These are phyloP conservation scores for Globisporangium cystogenes DNA, from an alignment of 352 stramenopile species.

Conservation along the genomic window DNA sequence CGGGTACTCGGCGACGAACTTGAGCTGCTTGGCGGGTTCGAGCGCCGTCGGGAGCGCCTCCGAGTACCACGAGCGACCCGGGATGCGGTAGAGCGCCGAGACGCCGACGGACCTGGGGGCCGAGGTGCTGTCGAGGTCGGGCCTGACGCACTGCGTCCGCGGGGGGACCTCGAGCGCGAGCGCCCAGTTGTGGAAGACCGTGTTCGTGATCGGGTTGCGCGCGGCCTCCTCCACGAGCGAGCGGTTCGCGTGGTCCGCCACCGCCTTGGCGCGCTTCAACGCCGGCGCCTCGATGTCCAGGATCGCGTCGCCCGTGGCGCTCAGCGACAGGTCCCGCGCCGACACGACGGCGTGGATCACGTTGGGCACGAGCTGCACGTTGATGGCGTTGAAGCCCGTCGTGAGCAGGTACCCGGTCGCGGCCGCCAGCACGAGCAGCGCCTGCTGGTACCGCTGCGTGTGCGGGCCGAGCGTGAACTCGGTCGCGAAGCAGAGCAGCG, in stretches of 20 bases:
- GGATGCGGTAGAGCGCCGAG: not conserved
- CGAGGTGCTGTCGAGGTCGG: rapidly evolving
- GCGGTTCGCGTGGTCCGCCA: slow-evolving; percentile 1
- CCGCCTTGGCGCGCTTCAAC: not conserved
- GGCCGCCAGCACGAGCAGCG: slow-evolving; percentile 6
- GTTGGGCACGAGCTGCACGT: slow-evolving; percentile 14
- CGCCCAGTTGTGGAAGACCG: not conserved
- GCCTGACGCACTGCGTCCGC: not conserved
- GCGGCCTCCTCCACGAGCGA: not conserved
- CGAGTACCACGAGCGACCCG: slow-evolving; percentile 1
- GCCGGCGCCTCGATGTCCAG: not conserved
- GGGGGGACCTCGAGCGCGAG: not conserved
- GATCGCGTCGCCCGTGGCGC: not conserved
- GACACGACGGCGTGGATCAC: not conserved
- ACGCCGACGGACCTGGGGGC: not conserved
- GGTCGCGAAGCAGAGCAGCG: slow-evolving; percentile 8
- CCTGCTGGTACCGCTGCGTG: slow-evolving; percentile 1
- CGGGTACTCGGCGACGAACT: not conserved
- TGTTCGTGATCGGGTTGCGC: slow-evolving; percentile 7
- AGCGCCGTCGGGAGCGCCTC: not conserved
- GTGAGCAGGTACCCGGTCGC: slow-evolving; percentile 13
- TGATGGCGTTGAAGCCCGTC: slow-evolving; percentile 22
- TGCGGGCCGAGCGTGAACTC: not conserved
- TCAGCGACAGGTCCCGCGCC: slow-evolving; percentile 1
- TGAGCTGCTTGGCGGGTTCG: not conserved